Conservation (phyloP, 768 basidiomycete species). For the Serpula lacrymans region DNA sequence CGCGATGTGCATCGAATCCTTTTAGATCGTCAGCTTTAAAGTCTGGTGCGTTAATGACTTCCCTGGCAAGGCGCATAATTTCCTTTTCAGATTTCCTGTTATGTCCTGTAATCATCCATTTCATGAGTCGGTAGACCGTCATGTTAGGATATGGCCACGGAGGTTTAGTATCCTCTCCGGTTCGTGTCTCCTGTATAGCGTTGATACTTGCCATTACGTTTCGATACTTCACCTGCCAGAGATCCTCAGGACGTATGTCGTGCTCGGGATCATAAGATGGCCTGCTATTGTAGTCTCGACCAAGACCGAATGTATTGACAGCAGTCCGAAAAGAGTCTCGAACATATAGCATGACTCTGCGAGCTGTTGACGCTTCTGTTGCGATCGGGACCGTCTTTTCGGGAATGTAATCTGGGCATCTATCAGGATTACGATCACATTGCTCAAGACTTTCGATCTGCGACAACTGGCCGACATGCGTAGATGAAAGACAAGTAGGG, state of each 20-base stretch:
- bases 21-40: slow-evolving; percentile 7
- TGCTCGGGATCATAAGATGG: slow-evolving; percentile 25
- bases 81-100: slow-evolving; percentile 6
- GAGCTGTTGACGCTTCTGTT: too few species aligned
- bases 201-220: background rate
- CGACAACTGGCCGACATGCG: too few species aligned
- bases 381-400: too few species aligned
- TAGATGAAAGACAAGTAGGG: too few species aligned
- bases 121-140: slow-evolving; percentile 14
- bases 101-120: slow-evolving; percentile 11
- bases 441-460: too few species aligned
- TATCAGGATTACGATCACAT: too few species aligned
- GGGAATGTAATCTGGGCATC: too few species aligned
- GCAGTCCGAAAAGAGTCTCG: slow-evolving; percentile 16
- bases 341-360: slow-evolving; percentile 13
- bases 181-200: background rate
- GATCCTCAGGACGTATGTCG: slow-evolving; percentile 1
- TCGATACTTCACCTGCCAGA: too few species aligned
- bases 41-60: slow-evolving; percentile 12
- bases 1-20: slow-evolving; percentile 3
- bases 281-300: slow-evolving; percentile 15
- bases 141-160: slow-evolving; percentile 11
- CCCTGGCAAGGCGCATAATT: slow-evolving; percentile 9
- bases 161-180: background rate
- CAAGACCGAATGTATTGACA: slow-evolving; percentile 18